Evolutionary conservation across 2,329 filamentous ascomycete genomes (phyloP), one percentile per base, ranked within the genome.

Genomic region (Dothideomycetes sp.): DNA sequence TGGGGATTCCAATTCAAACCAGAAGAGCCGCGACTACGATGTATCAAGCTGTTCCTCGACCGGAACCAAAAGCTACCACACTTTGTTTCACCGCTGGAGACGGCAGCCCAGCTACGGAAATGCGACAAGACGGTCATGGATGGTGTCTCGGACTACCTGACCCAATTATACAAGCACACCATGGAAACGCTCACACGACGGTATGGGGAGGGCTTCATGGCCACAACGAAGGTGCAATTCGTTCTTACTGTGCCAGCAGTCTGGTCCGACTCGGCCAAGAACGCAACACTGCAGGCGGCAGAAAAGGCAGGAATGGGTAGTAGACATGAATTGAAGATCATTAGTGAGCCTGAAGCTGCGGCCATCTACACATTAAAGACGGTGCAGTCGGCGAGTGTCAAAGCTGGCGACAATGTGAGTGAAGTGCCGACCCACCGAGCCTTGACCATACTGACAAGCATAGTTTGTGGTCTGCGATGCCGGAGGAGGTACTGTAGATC

Each of bases 1-100:
- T 89, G 84, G 84, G 84, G 84, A 0, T 89, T 88, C 58, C 82
- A 88, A 57, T 85, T 87, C 68, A 79, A 77, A 50, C 82, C 83
- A 2, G 81, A 86, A 54, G 81, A 86, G 59, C 72, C 79, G 32
- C 75, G 83, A 15, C 69, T 89, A 19, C 78, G 82, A 12, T 89
- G 84, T 56, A 86, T 89, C 66, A 89, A 89, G 66, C 72, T 89
- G 18, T 88, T 89, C 54, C 76, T 89, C 29, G 84, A 89, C 58
- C 75, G 81, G 18, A 80, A 81, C 33, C 84, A 88, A 59, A 85
- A 84, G 59, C 69, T 89, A 18, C 84, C 84, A 8, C 84, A 85
- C 49, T 89, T 87, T 49, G 81, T 88, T 44, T 84, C 79, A 50
- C 81, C 81, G 4, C 70, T 85, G 19, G 84, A 89, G 57, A 44